Evolutionary conservation across 2,329 filamentous ascomycete genomes (phyloP), one percentile per base, ranked within the genome.

Genomic region (Shiraia sp.): DNA sequence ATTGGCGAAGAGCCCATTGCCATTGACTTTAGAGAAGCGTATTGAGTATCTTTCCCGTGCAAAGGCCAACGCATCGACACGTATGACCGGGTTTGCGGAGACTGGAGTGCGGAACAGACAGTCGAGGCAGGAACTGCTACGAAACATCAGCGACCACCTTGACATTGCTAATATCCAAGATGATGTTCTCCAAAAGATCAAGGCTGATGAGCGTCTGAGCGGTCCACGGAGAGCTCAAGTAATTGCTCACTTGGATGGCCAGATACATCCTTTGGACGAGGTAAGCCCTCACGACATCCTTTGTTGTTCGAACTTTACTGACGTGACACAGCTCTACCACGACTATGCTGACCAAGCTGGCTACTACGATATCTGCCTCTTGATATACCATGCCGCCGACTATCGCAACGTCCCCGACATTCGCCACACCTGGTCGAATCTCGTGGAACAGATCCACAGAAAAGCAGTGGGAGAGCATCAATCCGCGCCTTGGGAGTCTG

Each of bases 161-260:
- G 93, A 99, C 58, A 83, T 97, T 35, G 92, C 91, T 10, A 92
- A 93, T 61, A 93, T 99, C 38, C 93, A 99, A 68, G 89, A 96
- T 63, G 93, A 99, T 58, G 72, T 97, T 29, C 70, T 97, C 16
- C 86, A 90, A 63, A 81, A 89, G 32, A 74, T 99, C 37, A 82
- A 79, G 62, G 79, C 79, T 8, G 93, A 99, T 52, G 66, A 75
- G 1, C 82, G 93, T 30, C 79, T 96, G 26, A 73, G 77, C 10
- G 71, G 76, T 0, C 81, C 86, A 34, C 81, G 82, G 30, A 82
- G 81, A 59, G 71, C 74, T 1, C 80, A 86, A 42, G 82, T 95
- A 16, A 71, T 87, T 44, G 68, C 77, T 31, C 78, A 81, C 23
- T 80, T 96, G 26, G 85, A 95, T 66, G 87, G 88, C n/a, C 80